Conservation (phyloP, 2,329 filamentous ascomycete genomes). For the Cladosporium austrohemisphaericum region DNA sequence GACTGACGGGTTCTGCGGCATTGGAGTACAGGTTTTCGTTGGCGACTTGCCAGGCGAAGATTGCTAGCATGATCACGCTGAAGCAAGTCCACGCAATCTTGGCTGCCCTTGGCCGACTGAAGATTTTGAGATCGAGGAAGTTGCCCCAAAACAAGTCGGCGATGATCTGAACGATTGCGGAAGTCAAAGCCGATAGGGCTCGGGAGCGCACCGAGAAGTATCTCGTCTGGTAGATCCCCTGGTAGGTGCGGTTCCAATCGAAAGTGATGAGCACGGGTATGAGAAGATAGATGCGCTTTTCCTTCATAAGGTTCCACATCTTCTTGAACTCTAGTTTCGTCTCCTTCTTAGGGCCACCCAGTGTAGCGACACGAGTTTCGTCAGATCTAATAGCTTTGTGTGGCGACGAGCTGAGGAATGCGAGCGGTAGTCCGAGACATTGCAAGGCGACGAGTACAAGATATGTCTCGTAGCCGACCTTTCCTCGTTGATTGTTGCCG, state of each 20-base stretch:
- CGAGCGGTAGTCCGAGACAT: background rate
- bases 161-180: background rate
- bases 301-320: background rate
- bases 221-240: background rate
- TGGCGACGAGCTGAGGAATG: background rate
- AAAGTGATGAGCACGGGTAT: background rate
- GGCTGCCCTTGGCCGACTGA: background rate
- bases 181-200: background rate
- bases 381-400: background rate
- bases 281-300: background rate
- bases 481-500: conserved; percentile 3
- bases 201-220: background rate
- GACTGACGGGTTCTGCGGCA: background rate
- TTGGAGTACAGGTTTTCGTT: background rate
- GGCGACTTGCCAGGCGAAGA: background rate
- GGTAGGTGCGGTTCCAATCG: background rate
- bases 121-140: background rate
- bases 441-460: background rate
- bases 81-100: background rate
- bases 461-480: background rate
- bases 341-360: background rate
- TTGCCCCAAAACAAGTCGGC: background rate
- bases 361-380: background rate
- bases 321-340: background rate
- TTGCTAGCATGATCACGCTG: background rate